Evolutionary conservation across 2,329 filamentous ascomycete species (phyloP), one percentile per base, ranked within the genome.

Genomic region (Ciborinia camelliae): DNA sequence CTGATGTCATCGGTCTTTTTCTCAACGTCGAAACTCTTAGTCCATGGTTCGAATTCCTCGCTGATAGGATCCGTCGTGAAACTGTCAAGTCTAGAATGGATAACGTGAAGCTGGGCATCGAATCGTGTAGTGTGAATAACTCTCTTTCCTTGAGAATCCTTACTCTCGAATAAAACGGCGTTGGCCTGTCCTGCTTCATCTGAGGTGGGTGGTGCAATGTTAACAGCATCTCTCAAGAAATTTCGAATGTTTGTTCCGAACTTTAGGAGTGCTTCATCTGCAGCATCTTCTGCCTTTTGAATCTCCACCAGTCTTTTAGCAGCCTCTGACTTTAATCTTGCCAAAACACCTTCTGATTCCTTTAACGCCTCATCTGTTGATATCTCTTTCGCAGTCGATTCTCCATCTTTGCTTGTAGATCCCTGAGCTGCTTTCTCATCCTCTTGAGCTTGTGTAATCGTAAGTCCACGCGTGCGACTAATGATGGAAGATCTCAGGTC

Each of bases 81-180:
- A 71, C 88, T 91, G 68, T 95, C 90, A 47, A 88, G 77, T 26
- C 87, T 90, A 5, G 91, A 93, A 77, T 99, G 95, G 66, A 99
- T 93, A 41, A 96, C 92, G 75, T 99, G 94, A 67, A 99, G 81
- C 77, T 98, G 95, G 0, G 95, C 95, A 74, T 99, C 95, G 75
- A 97, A 94, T 67, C 95, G 85, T 60, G 92, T 97, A 1, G 92
- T 91, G 76, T 99, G 95, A 69, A 98, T 96, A 20, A 98, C 92
- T 63, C 95, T 85, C 81, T 95, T 97, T 32, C 93, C 94, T 58
- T 87, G 85, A 6, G 90, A 87, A 77, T 97, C 94, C 76, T 94
- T 96, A 74, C 91, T 96, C 79, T 98, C 95, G 73, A 98, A 99
- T 5, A 97, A 81, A 39, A 97, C 86, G 57, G 89, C 81, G 70